Percentiles rank a stretch among this genome's conserved stretches.
Evolutionary conservation across 164 flowering plant species (phyloP).

Genomic region (Magnolia officinalis): DNA sequence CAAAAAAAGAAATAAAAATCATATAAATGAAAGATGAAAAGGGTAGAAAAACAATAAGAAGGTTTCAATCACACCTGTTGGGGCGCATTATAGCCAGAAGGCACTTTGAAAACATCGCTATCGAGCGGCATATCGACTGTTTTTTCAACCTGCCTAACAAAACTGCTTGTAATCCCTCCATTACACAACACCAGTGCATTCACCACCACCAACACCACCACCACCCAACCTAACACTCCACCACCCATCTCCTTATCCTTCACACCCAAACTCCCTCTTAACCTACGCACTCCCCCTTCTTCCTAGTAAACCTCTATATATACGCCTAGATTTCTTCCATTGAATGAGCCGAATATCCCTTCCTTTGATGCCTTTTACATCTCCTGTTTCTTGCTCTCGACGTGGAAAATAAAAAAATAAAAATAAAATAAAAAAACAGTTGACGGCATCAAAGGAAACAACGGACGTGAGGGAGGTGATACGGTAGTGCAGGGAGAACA

Average conservation of each 20-base stretch:
- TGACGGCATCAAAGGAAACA: too few relatives aligned
- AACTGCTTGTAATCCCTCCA: slow-evolving; percentile 40
- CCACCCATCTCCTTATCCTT: background rate
- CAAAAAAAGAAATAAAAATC: too few relatives aligned
- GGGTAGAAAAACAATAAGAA: background rate
- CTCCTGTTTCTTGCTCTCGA: background rate
- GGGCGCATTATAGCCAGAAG: slow-evolving; percentile 52
- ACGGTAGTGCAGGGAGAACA: background rate
- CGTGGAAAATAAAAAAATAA: too few relatives aligned
- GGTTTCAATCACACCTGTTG: slow-evolving; percentile 33
- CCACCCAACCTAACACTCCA: slow-evolving; percentile 3
- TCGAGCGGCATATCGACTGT: slow-evolving; percentile 38
- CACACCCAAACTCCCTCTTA: background rate
- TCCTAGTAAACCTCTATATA: too few relatives aligned
- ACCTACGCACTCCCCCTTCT: background rate
- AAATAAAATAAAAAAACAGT: too few relatives aligned
- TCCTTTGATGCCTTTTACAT: background rate
- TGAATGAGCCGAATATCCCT: background rate
- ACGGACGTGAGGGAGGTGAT: background rate
- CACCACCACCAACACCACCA: slow-evolving; percentile 7
- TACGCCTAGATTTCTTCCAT: background rate
- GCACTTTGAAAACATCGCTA: slow-evolving; percentile 26
- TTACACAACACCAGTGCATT: slow-evolving; percentile 14
- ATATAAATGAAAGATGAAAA: too few relatives aligned
- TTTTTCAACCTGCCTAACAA: slow-evolving; percentile 24